Evolutionary conservation across 305 asterid genomes (phyloP).

Genomic region (Plantago coronopus): DNA sequence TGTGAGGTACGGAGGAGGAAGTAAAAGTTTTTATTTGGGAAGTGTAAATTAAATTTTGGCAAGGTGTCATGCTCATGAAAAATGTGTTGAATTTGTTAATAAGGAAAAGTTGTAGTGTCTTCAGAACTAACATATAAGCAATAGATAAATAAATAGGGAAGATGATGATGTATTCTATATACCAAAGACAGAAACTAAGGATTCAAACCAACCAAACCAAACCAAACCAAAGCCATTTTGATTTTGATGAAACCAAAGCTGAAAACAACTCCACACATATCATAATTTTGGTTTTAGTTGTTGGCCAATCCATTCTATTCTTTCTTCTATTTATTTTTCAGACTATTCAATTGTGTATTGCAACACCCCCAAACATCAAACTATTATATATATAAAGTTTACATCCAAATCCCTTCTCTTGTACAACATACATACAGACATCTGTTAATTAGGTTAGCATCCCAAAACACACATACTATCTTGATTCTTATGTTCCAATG

Average conservation of each 20-base stretch:
- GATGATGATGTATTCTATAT: too few species aligned
- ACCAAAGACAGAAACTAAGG: constrained; percentile 5
- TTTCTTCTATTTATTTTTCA: constrained; percentile 16
- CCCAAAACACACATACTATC: neutral
- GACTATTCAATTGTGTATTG: constrained; percentile 21
- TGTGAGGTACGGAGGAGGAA: too few species aligned
- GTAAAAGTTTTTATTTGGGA: too few species aligned
- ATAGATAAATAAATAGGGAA: too few species aligned
- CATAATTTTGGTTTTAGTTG: constrained; percentile 37
- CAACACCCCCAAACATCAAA: constrained; percentile 26
- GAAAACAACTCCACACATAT: constrained; percentile 32
- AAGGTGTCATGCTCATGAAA: neutral
- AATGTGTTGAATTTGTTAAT: constrained; percentile 1
- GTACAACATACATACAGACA: neutral
- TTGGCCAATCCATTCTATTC: constrained; percentile 40
- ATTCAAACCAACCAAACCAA: constrained; percentile 8
- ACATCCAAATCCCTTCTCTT: neutral
- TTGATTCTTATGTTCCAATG: constrained; percentile 27
- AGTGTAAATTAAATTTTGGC: too few species aligned
- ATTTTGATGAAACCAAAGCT: constrained; percentile 27
- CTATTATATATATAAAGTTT: constrained; percentile 22
- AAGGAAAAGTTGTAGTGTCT: neutral
- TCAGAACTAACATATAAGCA: neutral
- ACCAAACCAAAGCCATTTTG: constrained; percentile 24
- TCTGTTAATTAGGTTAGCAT: neutral